Evolutionary conservation across 352 stramenopile genomes (phyloP).

Genomic region (Pythium plurisporium): DNA sequence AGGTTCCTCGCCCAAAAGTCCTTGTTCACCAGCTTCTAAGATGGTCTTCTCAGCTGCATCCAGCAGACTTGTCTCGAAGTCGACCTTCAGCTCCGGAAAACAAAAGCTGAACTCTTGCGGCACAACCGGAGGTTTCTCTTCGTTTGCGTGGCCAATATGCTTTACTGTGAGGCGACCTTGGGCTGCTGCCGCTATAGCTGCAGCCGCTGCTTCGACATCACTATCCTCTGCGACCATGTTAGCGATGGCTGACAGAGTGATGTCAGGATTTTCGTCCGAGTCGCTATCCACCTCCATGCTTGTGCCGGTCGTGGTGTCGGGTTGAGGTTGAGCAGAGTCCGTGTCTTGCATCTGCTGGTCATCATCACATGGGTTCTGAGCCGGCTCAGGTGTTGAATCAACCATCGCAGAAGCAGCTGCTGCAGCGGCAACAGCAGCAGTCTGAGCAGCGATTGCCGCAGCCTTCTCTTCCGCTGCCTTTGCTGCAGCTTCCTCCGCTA

Average conservation of each 20-base stretch:
- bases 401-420: not conserved
- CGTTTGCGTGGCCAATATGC: slow-evolving; percentile 12
- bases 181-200: slow-evolving; percentile 43
- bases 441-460: slow-evolving; percentile 18
- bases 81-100: slow-evolving; percentile 58
- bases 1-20: slow-evolving; percentile 61
- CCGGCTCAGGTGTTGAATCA: not conserved
- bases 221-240: slow-evolving; percentile 85
- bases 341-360: slow-evolving; percentile 29
- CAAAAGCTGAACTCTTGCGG: slow-evolving; percentile 48
- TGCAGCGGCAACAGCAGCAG: not conserved
- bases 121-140: slow-evolving; percentile 5
- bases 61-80: slow-evolving; percentile 61
- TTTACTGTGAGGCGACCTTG: slow-evolving; percentile 41
- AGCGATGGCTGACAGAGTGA: slow-evolving; percentile 78
- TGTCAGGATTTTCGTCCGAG: slow-evolving; percentile 65
- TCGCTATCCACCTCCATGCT: slow-evolving; percentile 86
- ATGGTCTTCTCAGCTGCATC: slow-evolving; percentile 39
- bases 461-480: slow-evolving; percentile 38
- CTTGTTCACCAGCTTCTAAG: slow-evolving; percentile 61
- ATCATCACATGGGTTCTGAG: slow-evolving; percentile 11
- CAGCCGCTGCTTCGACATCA: slow-evolving; percentile 50
- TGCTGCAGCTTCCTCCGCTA: slow-evolving; percentile 46
- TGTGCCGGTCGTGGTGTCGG: slow-evolving; percentile 27
- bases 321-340: slow-evolving; percentile 16